These are phyloP conservation scores for Fibroporia radiculosa DNA, from an alignment of 768 basidiomycete species.

Conservation along the genomic window DNA sequence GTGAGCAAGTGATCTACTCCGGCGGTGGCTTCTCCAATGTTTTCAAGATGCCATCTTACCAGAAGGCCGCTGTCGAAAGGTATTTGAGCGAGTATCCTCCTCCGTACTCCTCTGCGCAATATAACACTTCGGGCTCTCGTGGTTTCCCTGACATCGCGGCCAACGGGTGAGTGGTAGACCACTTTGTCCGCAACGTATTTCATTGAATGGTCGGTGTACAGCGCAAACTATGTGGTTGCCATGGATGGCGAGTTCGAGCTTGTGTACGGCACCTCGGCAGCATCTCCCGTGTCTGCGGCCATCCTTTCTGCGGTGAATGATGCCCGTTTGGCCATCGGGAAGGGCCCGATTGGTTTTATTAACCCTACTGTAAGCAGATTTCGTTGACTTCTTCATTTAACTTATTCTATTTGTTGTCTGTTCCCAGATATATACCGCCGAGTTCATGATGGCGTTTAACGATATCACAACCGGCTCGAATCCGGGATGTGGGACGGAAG, in stretches of 20 bases:
- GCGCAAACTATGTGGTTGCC: conserved; percentile 27
- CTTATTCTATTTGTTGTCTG: neutral
- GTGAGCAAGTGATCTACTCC: conserved; percentile 27
- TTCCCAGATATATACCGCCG: conserved; percentile 16
- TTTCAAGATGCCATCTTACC: conserved; percentile 30
- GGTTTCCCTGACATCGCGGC: conserved; percentile 25
- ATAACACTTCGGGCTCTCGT: conserved; percentile 25
- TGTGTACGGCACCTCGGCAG: conserved; percentile 23
- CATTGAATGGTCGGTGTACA: neutral
- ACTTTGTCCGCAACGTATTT: neutral
- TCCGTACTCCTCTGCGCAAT: conserved; percentile 22
- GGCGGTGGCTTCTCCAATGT: conserved; percentile 36
- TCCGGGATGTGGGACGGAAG: conserved; percentile 29
- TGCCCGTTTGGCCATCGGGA: conserved; percentile 22
- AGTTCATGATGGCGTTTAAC: conserved; percentile 19
- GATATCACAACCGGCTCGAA: conserved; percentile 28
- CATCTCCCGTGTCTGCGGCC: conserved; percentile 22
- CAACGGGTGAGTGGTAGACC: conserved; percentile 19
- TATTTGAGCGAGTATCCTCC: conserved; percentile 26
- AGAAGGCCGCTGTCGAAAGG: conserved; percentile 19
- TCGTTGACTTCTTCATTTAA: conserved; percentile 4
- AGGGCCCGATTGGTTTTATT: conserved; percentile 25
- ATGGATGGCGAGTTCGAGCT: conserved; percentile 13
- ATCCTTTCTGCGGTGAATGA: conserved; percentile 26
- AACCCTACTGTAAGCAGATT: conserved; percentile 26